Conservation (phyloP, 2,329 filamentous ascomycete genomes). For the Exserohilum turcica region DNA sequence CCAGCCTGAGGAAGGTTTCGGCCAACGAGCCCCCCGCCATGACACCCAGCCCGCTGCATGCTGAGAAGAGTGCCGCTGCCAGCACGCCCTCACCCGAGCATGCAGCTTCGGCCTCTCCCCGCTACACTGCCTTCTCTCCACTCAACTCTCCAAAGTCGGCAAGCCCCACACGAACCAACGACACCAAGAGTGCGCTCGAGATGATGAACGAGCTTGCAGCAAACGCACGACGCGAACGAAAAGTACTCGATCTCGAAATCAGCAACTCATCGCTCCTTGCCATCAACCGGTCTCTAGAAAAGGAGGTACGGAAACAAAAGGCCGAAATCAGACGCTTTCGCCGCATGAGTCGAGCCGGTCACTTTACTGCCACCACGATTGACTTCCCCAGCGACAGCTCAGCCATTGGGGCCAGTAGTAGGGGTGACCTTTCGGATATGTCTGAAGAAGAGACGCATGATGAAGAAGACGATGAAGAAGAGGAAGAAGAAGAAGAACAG, state of each 20-base stretch:
- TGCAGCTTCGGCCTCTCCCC: conserved; percentile 29
- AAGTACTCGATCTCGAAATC: conserved; percentile 95
- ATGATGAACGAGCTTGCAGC: conserved; percentile 76
- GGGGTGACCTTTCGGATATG: conserved; percentile 46
- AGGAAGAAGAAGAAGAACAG: conserved; percentile 50
- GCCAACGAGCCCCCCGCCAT: conserved; percentile 30
- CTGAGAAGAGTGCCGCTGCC: conserved; percentile 39
- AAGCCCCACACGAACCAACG: conserved; percentile 64
- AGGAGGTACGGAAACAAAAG: conserved; percentile 88
- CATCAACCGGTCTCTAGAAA: conserved; percentile 91
- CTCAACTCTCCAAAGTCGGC: conserved; percentile 45
- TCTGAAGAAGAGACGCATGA: conserved; percentile 42
- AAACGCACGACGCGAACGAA: conserved; percentile 89
- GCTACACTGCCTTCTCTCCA: conserved; percentile 28
- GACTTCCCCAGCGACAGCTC: conserved; percentile 54
- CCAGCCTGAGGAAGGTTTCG: conserved; percentile 36
- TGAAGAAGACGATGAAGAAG: conserved; percentile 50
- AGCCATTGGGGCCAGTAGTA: conserved; percentile 39
- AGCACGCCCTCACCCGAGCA: conserved; percentile 34
- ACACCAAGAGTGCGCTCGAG: conserved; percentile 56
- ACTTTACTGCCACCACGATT: conserved; percentile 65
- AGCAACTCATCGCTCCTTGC: conserved; percentile 93
- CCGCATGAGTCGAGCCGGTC: conserved; percentile 81
- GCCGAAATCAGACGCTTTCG: conserved; percentile 84
- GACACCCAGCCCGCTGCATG: conserved; percentile 41